Evolutionary conservation across 441 rosid species (phyloP).

Genomic region (Geranium incanum): DNA sequence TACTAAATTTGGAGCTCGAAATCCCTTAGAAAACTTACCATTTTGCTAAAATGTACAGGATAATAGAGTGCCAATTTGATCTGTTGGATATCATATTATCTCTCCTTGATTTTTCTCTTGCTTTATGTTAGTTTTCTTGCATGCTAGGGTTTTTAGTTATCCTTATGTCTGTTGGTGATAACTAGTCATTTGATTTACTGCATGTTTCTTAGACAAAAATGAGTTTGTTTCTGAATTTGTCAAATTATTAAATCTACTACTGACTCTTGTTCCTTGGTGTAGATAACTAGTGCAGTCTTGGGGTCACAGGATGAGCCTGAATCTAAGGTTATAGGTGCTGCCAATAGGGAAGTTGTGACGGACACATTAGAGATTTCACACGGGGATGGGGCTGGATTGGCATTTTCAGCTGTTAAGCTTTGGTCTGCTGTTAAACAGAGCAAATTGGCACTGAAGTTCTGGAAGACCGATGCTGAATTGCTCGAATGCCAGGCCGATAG

Average conservation of each 20-base stretch:
- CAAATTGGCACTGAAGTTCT: slow-evolving; percentile 37
- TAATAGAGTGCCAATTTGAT: not conserved
- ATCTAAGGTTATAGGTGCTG: slow-evolving; percentile 29
- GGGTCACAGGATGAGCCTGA: slow-evolving; percentile 61
- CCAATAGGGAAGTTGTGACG: slow-evolving; percentile 27
- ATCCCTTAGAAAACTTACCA: not conserved
- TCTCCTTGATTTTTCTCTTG: not conserved
- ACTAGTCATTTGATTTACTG: not conserved
- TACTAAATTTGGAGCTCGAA: not conserved
- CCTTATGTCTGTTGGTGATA: not conserved
- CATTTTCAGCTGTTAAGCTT: slow-evolving; percentile 36
- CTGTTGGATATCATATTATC: not conserved
- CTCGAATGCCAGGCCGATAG: slow-evolving; percentile 46
- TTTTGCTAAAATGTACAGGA: not conserved
- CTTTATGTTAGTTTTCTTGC: not conserved
- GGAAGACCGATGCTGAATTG: slow-evolving; percentile 43
- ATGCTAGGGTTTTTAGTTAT: not conserved
- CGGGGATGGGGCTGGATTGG: slow-evolving; percentile 40
- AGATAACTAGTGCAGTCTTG: slow-evolving; percentile 89
- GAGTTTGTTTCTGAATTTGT: not conserved
- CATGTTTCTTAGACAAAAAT: not conserved
- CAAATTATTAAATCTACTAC: slow-evolving; percentile 3
- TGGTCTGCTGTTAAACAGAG: slow-evolving; percentile 47
- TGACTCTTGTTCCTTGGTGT: slow-evolving; percentile 27
- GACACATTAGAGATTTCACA: slow-evolving; percentile 38